Percentiles rank a stretch among this genome's conserved stretches.
These are phyloP conservation scores for Neofusicoccum sp. DNA, from an alignment of 2,329 filamentous ascomycete genomes.

Conservation along the genomic window DNA sequence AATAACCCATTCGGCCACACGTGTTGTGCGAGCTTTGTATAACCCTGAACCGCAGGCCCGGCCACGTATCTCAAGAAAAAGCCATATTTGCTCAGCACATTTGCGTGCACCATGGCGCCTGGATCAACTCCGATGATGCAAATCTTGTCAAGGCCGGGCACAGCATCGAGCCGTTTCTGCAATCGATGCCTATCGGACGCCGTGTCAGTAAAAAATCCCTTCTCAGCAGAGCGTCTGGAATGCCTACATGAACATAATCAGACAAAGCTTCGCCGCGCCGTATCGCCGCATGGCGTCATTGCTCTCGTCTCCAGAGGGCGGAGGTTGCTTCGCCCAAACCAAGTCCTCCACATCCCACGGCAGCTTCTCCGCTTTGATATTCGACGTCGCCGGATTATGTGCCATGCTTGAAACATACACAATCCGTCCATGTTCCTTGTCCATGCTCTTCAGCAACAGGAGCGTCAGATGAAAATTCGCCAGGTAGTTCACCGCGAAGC, in stretches of 20 bases:
- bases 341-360: not conserved
- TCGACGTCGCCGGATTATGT: not conserved
- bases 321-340: not conserved
- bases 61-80: not conserved
- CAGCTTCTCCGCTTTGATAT: not conserved
- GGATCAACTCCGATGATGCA: not conserved
- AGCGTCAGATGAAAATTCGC: constrained; percentile 25
- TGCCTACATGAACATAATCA: constrained; percentile 12
- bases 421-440: constrained; percentile 23
- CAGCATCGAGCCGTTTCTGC: not conserved
- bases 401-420: constrained; percentile 22
- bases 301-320: not conserved
- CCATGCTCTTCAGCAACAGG: constrained; percentile 26
- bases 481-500: constrained; percentile 25
- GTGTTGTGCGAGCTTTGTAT: not conserved
- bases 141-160: not conserved
- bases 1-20: not conserved
- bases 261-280: constrained; percentile 1
- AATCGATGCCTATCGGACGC: not conserved
- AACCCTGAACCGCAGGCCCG: not conserved
- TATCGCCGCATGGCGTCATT: constrained; percentile 9
- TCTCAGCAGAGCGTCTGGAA: not conserved
- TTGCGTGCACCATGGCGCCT: not conserved
- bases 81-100: not conserved
- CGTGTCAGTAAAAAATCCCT: not conserved